Evolutionary conservation across 2,329 filamentous ascomycete genomes (phyloP), one percentile per base, ranked within the genome.

Genomic region (Sclerotinia borealis): DNA sequence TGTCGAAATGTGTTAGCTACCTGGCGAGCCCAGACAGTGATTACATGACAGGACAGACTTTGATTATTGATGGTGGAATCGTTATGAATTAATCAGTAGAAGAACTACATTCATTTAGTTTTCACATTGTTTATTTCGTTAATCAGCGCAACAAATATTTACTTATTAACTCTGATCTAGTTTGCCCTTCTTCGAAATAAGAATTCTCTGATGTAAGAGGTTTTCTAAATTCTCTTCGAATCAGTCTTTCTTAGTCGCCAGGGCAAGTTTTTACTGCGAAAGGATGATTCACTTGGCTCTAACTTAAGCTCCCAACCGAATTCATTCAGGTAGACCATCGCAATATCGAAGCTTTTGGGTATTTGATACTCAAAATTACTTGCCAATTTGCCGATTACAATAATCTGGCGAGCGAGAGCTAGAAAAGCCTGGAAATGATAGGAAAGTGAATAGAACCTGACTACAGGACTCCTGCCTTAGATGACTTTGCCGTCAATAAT

Each of bases 21-120:
- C 69, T 89, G 65, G 80, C 80, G 1, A 79, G 83, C 13, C 77
- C 76, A 22, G 86, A 89, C 68, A 82, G 80, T 51, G 82, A 89
- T 66, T 88, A 85, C 67, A 79, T 89, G 68, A 89, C 86, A 0
- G 87, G 86, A 0, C 86, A 89, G 75, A 88, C 83, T 2, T 78
- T 87, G 65, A 71, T 89, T 10, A 81, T 88, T 39, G 85, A 70
- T 65, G 69, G 68, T 4, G 69, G 69, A 2, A 69, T 70, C 39
- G 19, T 70, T 22, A 68, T 70, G 39, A 68, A 65, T 60, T 69
- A 13, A 59, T 31, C 1, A 19, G 11, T 17, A 25, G 47, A 59
- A 25, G 19, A 6, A 2, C 11, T 31, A 1, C 15, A 29, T 41
- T 31, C 15, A 34, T 45, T 7, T 31, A 25, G 13, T 34, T 25